Evolutionary conservation across 345 rosid genomes (phyloP), one percentile per base, ranked within the genome.

Genomic region (Citrus cavaleriei): DNA sequence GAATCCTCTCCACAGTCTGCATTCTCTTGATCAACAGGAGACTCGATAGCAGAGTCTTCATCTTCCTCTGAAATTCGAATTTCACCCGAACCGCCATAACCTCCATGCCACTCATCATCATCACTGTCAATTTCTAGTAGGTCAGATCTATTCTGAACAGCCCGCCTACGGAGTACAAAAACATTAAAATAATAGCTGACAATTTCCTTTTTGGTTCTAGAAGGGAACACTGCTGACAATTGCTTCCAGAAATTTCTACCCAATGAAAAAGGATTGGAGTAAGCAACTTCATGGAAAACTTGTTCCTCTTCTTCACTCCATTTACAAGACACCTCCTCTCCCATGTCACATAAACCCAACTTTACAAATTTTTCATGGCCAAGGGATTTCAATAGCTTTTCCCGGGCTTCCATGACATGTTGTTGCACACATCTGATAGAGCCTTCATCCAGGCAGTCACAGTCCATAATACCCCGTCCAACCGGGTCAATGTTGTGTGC

Each of bases 171-270:
- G 49, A 93, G 87, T 81, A 89, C 81, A 72, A 90, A 93, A 16
- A 92, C 93, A 72, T 92, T 93, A 57, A 87, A 93, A 83, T 93
- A 92, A 81, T 90, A 93, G 85, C 93, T 88, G 70, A 91, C 87
- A 64, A 92, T 82, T 82, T 92, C 95, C n/a, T 79, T 82, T 75
- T 73, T 89, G 25, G 88, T 81, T 73, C 89, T 90, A 27, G 75
- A 85, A 79, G 86, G 91, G 76, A 93, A 92, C 19, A 84, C 83
- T 40, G 72, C 86, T 49, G 88, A 88, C 62, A 93, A 78, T 66
- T 82, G 87, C 46, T 90, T 85, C 98, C 97, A 93, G 77, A 93
- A 93, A 76, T 91, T 89, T 78, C 74, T 82, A 80, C 88, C 90
- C 24, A 63, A 58, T 14, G 94, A 85, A 22, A 78, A 80, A 10